phyloP scores from a whole-genome alignment of 2,329 filamentous ascomycete genomes.

The Colletotrichum sp. region DNA sequence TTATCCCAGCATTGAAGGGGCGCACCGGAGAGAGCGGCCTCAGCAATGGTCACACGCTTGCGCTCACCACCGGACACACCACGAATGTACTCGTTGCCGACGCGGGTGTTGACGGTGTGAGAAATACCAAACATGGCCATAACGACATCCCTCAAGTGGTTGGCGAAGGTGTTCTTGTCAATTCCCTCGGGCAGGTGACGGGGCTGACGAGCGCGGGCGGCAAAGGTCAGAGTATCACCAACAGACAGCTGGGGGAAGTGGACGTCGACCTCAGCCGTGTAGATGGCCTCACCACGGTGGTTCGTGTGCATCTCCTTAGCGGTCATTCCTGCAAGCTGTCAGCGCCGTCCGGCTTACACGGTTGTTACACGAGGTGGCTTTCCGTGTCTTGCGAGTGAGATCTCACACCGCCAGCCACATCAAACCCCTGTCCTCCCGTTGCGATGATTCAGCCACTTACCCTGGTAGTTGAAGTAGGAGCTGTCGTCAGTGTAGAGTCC shows the following conservation, averaged over 20 bases:
- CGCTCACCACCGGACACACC: conserved; percentile 79
- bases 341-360: background rate
- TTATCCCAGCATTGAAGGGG: conserved; percentile 75
- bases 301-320: conserved; percentile 77
- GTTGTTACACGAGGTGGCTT: background rate
- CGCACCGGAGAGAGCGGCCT: conserved; percentile 63
- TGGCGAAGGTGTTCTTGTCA: conserved; percentile 57
- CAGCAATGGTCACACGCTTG: conserved; percentile 69
- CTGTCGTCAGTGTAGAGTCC: conserved; percentile 75
- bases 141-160: conserved; percentile 72
- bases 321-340: conserved; percentile 56
- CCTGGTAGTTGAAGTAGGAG: conserved; percentile 84
- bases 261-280: conserved; percentile 83
- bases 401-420: background rate
- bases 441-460: conserved; percentile 39
- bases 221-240: conserved; percentile 80
- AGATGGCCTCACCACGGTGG: conserved; percentile 86
- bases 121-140: conserved; percentile 80
- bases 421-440: background rate
- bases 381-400: background rate
- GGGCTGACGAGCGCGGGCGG: conserved; percentile 72
- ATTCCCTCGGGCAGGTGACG: conserved; percentile 65
- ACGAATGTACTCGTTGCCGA: conserved; percentile 78
- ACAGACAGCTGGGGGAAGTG: conserved; percentile 81
- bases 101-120: conserved; percentile 74